Conservation (phyloP, 1,284 basidiomycete species). For the Austroboletus rostrupii region DNA sequence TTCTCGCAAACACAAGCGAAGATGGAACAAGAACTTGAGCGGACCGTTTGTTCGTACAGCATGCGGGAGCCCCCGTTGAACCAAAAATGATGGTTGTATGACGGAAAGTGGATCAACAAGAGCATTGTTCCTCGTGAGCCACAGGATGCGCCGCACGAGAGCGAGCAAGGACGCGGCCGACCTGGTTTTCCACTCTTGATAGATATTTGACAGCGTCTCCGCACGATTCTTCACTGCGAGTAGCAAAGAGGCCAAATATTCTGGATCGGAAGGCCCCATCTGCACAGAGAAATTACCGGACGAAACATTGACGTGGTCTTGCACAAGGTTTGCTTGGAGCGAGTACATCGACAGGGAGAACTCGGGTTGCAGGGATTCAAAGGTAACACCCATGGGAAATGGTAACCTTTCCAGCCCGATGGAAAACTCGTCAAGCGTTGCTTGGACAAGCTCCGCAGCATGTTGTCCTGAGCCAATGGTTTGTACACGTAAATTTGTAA, state of each 20-base stretch:
- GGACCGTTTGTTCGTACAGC: constrained; percentile 57
- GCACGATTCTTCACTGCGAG: constrained; percentile 31
- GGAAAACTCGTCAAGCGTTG: constrained; percentile 19
- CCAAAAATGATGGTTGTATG: constrained; percentile 74
- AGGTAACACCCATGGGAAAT: not conserved
- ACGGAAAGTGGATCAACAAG: constrained; percentile 72
- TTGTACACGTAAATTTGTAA: constrained; percentile 19
- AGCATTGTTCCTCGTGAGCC: constrained; percentile 43
- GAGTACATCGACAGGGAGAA: constrained; percentile 18
- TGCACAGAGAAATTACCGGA: constrained; percentile 31
- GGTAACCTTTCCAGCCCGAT: constrained; percentile 12
- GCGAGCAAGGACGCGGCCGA: constrained; percentile 28
- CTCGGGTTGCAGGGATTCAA: constrained; percentile 15
- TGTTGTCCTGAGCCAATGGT: constrained; percentile 1
- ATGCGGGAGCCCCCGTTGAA: constrained; percentile 67
- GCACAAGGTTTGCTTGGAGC: constrained; percentile 23
- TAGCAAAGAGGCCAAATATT: constrained; percentile 38
- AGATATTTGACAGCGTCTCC: constrained; percentile 21
- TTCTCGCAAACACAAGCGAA: constrained; percentile 52
- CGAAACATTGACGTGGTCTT: constrained; percentile 24
- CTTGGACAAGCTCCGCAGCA: not conserved
- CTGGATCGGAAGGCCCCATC: constrained; percentile 44
- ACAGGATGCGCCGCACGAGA: constrained; percentile 47
- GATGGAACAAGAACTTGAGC: constrained; percentile 70
- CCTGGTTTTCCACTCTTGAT: constrained; percentile 27